phyloP scores from a whole-genome alignment of 805 yeast species.

The Saccharomycopsis capsularis region DNA sequence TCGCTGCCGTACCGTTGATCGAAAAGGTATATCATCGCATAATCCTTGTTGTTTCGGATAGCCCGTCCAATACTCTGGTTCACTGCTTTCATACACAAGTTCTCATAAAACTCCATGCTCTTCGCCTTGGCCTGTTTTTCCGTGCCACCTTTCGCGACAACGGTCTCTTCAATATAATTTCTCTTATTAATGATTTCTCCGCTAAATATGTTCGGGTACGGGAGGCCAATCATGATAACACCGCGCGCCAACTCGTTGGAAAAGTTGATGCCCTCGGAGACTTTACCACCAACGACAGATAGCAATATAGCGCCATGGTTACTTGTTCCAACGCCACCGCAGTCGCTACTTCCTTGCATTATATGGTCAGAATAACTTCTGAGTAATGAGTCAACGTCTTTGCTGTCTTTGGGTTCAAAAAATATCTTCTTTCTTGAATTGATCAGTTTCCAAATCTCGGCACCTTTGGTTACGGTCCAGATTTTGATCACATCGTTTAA shows the following conservation, averaged over 20 bases:
- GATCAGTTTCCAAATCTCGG: constrained; percentile 28
- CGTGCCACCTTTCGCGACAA: constrained; percentile 43
- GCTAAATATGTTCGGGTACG: constrained; percentile 78
- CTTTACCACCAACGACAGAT: constrained; percentile 87
- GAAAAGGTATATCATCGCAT: constrained; percentile 63
- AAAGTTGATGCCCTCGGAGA: constrained; percentile 92
- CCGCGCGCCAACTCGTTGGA: constrained; percentile 83
- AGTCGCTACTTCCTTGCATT: no score
- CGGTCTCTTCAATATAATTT: constrained; percentile 50
- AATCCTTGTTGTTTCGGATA: constrained; percentile 76
- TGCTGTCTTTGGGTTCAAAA: constrained; percentile 44
- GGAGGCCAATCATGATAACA: constrained; percentile 80
- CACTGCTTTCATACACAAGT: constrained; percentile 82
- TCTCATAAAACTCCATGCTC: constrained; percentile 61
- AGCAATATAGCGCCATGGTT: constrained; percentile 57
- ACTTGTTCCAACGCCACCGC: no score
- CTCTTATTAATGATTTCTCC: constrained; percentile 75
- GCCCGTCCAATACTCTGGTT: constrained; percentile 93
- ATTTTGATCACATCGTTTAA: constrained; percentile 40
- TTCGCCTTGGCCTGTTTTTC: constrained; percentile 39
- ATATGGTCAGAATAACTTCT: constrained; percentile 44
- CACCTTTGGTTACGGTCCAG: constrained; percentile 42
- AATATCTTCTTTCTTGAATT: constrained; percentile 42
- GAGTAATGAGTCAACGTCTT: constrained; percentile 41
- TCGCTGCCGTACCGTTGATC: constrained; percentile 52